These are phyloP conservation scores for Trichothecium sympodiale DNA, from an alignment of 2,329 filamentous ascomycete species.

Conservation along the genomic window DNA sequence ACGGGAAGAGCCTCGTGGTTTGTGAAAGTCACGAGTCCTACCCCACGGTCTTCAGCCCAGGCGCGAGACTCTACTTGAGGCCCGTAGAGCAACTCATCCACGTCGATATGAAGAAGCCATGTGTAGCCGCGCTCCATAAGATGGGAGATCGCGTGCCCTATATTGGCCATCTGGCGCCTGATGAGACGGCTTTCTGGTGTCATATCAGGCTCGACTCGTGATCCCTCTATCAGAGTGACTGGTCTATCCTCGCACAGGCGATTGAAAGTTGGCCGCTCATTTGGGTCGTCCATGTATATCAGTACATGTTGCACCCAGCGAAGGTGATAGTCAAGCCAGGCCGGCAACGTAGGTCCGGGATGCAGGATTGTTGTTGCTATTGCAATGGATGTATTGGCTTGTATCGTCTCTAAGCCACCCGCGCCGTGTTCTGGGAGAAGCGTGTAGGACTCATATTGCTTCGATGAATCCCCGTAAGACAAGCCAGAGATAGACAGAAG, in stretches of 20 bases:
- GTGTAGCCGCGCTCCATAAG: not conserved
- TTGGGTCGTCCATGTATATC: constrained; percentile 1
- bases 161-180: not conserved
- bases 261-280: not conserved
- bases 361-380: not conserved
- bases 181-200: not conserved
- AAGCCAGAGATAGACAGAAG: no score
- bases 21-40: constrained; percentile 1
- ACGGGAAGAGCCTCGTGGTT: constrained; percentile 1
- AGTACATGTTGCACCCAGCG: constrained; percentile 1
- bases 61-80: not conserved
- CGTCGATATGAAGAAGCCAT: constrained; percentile 1
- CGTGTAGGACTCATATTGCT: no score
- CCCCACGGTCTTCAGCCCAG: not conserved
- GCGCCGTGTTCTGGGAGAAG: no score
- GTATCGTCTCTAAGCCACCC: no score
- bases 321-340: not conserved
- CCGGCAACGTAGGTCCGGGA: not conserved
- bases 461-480: no score
- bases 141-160: not conserved
- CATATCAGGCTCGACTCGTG: not conserved
- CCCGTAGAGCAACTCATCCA: not conserved
- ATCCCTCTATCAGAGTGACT: not conserved
- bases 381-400: not conserved
- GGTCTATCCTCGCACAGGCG: not conserved